Evolutionary conservation across 805 yeast genomes (phyloP).

Genomic region (Clavispora fructus): DNA sequence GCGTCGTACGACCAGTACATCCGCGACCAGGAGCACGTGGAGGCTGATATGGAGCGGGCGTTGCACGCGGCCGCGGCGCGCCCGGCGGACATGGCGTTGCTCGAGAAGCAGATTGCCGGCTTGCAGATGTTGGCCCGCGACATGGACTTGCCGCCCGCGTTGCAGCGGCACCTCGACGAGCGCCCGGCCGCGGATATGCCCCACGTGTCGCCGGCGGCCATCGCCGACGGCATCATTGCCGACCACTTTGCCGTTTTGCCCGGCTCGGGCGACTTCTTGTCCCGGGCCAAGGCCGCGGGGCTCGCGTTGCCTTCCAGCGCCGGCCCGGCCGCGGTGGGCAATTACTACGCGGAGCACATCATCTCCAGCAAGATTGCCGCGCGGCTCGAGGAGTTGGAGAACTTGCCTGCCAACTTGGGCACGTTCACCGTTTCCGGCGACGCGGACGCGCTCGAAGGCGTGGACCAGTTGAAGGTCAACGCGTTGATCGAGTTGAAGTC

Average conservation of each 20-base stretch:
- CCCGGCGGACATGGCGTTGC: slow-evolving; percentile 18
- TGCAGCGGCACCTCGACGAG: slow-evolving; percentile 35
- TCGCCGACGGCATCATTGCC: slow-evolving; percentile 6
- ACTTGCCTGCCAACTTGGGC: slow-evolving; percentile 66
- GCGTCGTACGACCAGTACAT: slow-evolving; percentile 20
- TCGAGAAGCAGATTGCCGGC: slow-evolving; percentile 57
- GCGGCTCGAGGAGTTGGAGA: slow-evolving; percentile 58
- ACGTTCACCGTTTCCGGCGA: slow-evolving; percentile 31
- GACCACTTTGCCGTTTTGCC: slow-evolving; percentile 3
- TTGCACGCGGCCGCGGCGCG: slow-evolving; percentile 12
- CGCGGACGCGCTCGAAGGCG: slow-evolving; percentile 4
- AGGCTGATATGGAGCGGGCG: slow-evolving; percentile 13
- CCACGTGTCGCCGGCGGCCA: slow-evolving; percentile 18
- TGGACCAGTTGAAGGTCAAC: slow-evolving; percentile 57
- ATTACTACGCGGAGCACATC: slow-evolving; percentile 45
- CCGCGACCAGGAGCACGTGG: slow-evolving; percentile 18
- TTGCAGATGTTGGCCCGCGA: slow-evolving; percentile 63
- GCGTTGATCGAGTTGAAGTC: slow-evolving; percentile 69
- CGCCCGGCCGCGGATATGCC: neutral
- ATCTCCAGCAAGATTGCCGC: slow-evolving; percentile 50
- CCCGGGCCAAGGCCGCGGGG: slow-evolving; percentile 40
- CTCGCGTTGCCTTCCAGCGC: slow-evolving; percentile 21
- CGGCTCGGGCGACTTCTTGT: slow-evolving; percentile 8
- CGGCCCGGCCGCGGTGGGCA: slow-evolving; percentile 42
- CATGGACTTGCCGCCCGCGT: slow-evolving; percentile 52